Base-by-base conservation (phyloP, 768 basidiomycete species). In the Tephrocybe sp. region DNA sequence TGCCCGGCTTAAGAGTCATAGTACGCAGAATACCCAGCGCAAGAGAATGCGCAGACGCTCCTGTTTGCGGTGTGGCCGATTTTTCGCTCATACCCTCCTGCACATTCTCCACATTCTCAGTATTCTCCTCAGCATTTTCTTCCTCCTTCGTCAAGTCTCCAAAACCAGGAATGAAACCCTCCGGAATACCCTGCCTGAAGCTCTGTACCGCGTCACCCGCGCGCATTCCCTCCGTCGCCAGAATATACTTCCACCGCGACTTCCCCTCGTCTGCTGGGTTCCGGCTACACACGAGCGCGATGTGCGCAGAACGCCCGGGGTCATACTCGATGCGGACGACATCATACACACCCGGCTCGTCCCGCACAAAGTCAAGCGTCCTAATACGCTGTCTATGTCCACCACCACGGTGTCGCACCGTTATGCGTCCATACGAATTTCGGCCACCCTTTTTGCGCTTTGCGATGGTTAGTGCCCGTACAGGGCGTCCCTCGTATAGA, bases 241-340 rank as follows among this genome's bases (percentile, higher is more conserved):
- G 72, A 61, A 99, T 94, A 64, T 99, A 99, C 61, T 84, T 88
- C 84, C 88, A 96, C 59, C 72, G 77, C 52, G 78, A 72, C 52
- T 50, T 66, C 1, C 82, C 87, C 52, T 77, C 73, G 26, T 79
- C 75, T 8, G 63, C 64, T 3, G 75, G 65, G 56, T 83, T 73
- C 42, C 85, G 74, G 62, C 82, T 86, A 63, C 77, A 77, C 62
- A 98, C 64, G 52, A 99, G 79, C 2, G 97, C 96, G 62, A 99
- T 96, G 66, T 99, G 97, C 6, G 91, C 92, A 28, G 86, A 89
- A 36, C 97, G 79, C 4, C 89, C 89, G 0, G 97, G 97, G 73
- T 98, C 97, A 62, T 96, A 99, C 71, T 98, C 97, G 57, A 99
- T 91, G 39, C 97, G 81, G 3, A 95, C 79, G 37, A 98, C 93